Evolutionary conservation across 2,329 filamentous ascomycete genomes (phyloP).

Genomic region (Arthrinium phaeospermum): DNA sequence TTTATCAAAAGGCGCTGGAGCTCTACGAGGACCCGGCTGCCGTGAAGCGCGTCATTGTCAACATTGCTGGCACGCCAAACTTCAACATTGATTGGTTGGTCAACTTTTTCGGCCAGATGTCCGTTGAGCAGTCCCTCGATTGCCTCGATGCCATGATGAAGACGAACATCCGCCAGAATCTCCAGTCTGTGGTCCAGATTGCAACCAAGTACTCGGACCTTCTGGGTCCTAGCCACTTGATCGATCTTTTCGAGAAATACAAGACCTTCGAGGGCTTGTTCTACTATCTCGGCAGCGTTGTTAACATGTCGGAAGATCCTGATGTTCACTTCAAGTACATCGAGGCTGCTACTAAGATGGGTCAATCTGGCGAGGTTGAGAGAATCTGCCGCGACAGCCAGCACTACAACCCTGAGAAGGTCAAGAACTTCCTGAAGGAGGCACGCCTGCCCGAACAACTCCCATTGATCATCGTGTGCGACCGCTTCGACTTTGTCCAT

Average conservation of each 20-base stretch:
- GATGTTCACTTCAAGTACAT: constrained; percentile 99
- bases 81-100: constrained; percentile 91
- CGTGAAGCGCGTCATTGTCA: constrained; percentile 88
- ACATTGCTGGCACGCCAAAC: constrained; percentile 81
- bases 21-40: constrained; percentile 90
- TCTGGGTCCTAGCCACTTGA: constrained; percentile 83
- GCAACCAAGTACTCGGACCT: constrained; percentile 98
- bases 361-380: constrained; percentile 94
- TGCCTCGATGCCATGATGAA: constrained; percentile 97
- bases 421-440: constrained; percentile 99
- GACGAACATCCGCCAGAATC: constrained; percentile 93
- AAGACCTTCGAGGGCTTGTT: constrained; percentile 96
- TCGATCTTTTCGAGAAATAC: constrained; percentile 96
- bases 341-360: constrained; percentile 92
- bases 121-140: constrained; percentile 92
- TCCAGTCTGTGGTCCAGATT: constrained; percentile 92
- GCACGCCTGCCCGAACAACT: constrained; percentile 90
- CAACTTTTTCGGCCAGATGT: constrained; percentile 91
- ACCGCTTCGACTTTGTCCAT: constrained; percentile 99
- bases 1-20: constrained; percentile 86
- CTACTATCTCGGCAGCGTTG: constrained; percentile 97
- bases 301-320: constrained; percentile 92
- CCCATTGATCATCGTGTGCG: constrained; percentile 96
- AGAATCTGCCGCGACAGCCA: constrained; percentile 95
- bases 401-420: constrained; percentile 89